Evolutionary conservation across 495 filamentous ascomycete genomes (phyloP).

Genomic region (Chlorociboria aeruginascens): DNA sequence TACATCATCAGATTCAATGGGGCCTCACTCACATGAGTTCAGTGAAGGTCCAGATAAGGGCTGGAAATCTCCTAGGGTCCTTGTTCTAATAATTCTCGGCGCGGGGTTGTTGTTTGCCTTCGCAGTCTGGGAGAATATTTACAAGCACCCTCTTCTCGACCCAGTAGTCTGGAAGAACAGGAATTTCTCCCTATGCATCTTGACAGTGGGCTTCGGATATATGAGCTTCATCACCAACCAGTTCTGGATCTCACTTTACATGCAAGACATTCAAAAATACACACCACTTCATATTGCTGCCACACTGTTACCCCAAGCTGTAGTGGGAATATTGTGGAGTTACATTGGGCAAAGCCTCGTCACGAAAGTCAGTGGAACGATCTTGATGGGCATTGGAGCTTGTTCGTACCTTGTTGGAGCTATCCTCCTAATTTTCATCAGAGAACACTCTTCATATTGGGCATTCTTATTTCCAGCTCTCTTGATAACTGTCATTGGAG

Average conservation of each 20-base stretch:
- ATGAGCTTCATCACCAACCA: constrained; percentile 35
- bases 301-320: constrained; percentile 42
- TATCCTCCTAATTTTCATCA: constrained; percentile 31
- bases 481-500: constrained; percentile 40
- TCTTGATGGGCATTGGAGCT: constrained; percentile 36
- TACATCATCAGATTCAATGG: background rate
- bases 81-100: constrained; percentile 42
- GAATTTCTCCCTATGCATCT: constrained; percentile 24
- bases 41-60: constrained; percentile 28
- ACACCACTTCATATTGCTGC: constrained; percentile 39
- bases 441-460: constrained; percentile 34
- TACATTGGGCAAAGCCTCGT: constrained; percentile 37
- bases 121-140: constrained; percentile 38
- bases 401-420: constrained; percentile 29
- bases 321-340: constrained; percentile 38
- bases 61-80: constrained; percentile 46
- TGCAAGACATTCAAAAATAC: constrained; percentile 40
- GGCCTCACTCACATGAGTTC: background rate
- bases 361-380: constrained; percentile 34
- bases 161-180: constrained; percentile 23
- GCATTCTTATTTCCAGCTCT: constrained; percentile 44
- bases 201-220: constrained; percentile 31
- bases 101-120: constrained; percentile 38
- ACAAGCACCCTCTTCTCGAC: constrained; percentile 22
- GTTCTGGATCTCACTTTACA: constrained; percentile 45